Percentiles rank a stretch among this genome's conserved stretches.
phyloP scores from a whole-genome alignment of 2,329 filamentous ascomycete genomes.

The Calonectria fujianensis region DNA sequence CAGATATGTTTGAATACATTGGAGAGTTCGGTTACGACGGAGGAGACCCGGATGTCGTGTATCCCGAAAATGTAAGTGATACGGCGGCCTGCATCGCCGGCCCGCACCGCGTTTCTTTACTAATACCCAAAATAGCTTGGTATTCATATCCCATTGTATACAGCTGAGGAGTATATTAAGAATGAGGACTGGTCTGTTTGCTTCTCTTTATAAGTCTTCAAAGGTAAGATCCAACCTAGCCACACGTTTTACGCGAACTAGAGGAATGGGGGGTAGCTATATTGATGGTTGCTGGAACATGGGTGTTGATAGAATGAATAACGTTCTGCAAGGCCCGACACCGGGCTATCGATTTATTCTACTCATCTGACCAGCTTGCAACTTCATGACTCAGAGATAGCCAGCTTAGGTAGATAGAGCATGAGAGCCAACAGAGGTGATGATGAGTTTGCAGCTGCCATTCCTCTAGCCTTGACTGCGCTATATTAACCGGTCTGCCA shows the following conservation, averaged over 20 bases:
- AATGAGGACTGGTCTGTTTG: background rate
- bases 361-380: too few species aligned
- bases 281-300: background rate
- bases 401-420: too few species aligned
- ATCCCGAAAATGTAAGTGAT: conserved; percentile 4
- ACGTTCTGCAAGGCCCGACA: too few species aligned
- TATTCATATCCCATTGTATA: background rate
- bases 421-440: too few species aligned
- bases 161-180: background rate
- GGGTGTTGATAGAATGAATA: too few species aligned
- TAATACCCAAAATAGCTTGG: background rate
- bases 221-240: background rate
- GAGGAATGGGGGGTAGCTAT: background rate
- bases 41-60: background rate
- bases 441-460: too few species aligned
- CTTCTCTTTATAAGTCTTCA: background rate
- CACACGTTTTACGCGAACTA: background rate
- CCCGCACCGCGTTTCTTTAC: background rate
- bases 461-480: too few species aligned
- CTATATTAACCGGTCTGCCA: too few species aligned
- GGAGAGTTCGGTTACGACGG: conserved; percentile 18
- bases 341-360: too few species aligned
- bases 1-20: conserved; percentile 25
- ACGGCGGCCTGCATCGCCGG: background rate
- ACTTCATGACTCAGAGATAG: too few species aligned